These are phyloP conservation scores for Euphorbia corollata DNA, from an alignment of 441 rosid species.

Conservation along the genomic window DNA sequence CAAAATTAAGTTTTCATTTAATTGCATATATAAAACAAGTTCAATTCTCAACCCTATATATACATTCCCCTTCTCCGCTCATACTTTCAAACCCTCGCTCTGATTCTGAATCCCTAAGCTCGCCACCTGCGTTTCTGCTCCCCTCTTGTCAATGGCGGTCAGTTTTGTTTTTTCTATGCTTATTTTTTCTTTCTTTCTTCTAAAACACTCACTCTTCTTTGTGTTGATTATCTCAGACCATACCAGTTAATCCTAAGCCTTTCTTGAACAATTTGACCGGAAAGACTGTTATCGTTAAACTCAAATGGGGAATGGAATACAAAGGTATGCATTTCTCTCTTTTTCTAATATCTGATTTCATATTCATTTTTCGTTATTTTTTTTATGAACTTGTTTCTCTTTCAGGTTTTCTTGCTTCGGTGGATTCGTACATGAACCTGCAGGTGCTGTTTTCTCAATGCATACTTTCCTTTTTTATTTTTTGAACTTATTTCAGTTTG, in stretches of 20 bases:
- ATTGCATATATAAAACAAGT: too few relatives aligned
- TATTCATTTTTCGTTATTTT: neutral
- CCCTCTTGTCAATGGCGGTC: neutral
- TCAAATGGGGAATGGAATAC: constrained; percentile 96
- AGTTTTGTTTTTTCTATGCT: neutral
- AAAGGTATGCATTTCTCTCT: constrained; percentile 38
- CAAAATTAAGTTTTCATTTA: too few relatives aligned
- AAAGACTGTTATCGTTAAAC: constrained; percentile 77
- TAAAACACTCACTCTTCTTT: neutral
- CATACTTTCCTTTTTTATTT: neutral
- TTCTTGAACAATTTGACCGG: constrained; percentile 88
- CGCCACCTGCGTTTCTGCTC: neutral
- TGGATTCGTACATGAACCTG: constrained; percentile 94
- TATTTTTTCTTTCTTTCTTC: neutral
- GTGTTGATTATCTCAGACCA: constrained; percentile 36
- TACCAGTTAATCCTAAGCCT: constrained; percentile 80
- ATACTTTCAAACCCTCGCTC: neutral
- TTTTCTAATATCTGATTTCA: neutral
- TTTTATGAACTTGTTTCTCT: neutral
- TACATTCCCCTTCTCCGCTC: too few relatives aligned
- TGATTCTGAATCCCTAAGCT: neutral
- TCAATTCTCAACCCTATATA: too few relatives aligned
- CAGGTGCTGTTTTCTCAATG: constrained; percentile 37
- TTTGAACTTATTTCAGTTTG: neutral
- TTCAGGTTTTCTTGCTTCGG: constrained; percentile 86